These are phyloP conservation scores for Candida broadrunensis DNA, from an alignment of 805 yeast genomes.

Conservation along the genomic window DNA sequence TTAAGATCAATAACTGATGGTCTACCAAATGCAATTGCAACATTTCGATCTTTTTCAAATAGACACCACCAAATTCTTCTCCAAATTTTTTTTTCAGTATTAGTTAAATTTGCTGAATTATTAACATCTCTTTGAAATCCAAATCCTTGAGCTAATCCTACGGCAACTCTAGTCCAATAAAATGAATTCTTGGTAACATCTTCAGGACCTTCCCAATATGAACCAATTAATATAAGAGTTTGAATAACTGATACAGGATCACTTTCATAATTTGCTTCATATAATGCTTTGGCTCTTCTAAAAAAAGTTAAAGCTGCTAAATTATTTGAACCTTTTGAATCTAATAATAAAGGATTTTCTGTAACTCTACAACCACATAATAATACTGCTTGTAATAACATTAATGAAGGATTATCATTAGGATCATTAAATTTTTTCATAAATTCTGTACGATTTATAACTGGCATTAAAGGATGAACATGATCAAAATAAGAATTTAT, in stretches of 20 bases:
- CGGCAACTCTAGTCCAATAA: slow-evolving; percentile 69
- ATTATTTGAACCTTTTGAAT: slow-evolving; percentile 49
- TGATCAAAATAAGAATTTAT: slow-evolving; percentile 60
- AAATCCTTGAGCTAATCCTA: slow-evolving; percentile 68
- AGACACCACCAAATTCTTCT: slow-evolving; percentile 77
- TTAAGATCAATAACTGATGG: slow-evolving; percentile 66
- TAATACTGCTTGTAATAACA: slow-evolving; percentile 65
- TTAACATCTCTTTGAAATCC: slow-evolving; percentile 67
- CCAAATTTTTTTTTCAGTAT: slow-evolving; percentile 47
- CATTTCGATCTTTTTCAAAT: slow-evolving; percentile 65
- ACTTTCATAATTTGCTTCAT: slow-evolving; percentile 64
- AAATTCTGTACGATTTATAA: slow-evolving; percentile 61
- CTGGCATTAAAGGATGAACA: slow-evolving; percentile 68
- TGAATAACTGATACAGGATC: slow-evolving; percentile 64
- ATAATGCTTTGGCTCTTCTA: slow-evolving; percentile 71
- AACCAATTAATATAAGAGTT: slow-evolving; percentile 58
- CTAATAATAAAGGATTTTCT: slow-evolving; percentile 49
- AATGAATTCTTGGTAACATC: slow-evolving; percentile 63
- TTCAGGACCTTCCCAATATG: slow-evolving; percentile 74
- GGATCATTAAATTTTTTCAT: slow-evolving; percentile 55
- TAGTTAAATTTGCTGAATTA: slow-evolving; percentile 35
- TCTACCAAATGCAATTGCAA: slow-evolving; percentile 71
- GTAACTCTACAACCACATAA: slow-evolving; percentile 67
- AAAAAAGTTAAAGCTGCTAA: slow-evolving; percentile 53
- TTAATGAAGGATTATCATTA: slow-evolving; percentile 57